These are phyloP conservation scores for Polyplosphaeria fusca DNA, from an alignment of 495 filamentous ascomycete genomes.

Conservation along the genomic window DNA sequence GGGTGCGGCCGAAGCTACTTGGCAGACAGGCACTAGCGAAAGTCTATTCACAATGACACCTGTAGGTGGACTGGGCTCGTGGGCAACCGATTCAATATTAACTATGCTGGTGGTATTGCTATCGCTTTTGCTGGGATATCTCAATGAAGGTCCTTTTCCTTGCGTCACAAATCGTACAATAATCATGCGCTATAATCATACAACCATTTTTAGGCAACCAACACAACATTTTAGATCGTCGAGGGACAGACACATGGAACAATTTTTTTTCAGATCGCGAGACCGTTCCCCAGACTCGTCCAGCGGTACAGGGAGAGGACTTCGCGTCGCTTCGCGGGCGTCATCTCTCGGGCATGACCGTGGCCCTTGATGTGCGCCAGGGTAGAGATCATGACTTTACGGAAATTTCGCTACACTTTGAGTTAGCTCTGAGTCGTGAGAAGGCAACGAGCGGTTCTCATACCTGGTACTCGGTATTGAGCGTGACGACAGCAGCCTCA, in stretches of 20 bases:
- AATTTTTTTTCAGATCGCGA: slow-evolving; percentile 24
- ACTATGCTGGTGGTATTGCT: no score
- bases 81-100: no score
- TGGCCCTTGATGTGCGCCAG: slow-evolving; percentile 26
- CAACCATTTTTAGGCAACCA: neutral
- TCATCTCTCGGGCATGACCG: slow-evolving; percentile 24
- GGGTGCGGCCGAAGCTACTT: no score
- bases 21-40: no score
- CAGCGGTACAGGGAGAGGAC: slow-evolving; percentile 32
- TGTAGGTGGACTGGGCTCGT: no score
- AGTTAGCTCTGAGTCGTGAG: neutral
- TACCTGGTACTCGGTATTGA: slow-evolving; percentile 62
- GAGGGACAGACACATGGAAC: neutral
- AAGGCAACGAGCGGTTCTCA: neutral
- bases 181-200: neutral
- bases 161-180: neutral
- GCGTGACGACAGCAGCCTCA: slow-evolving; percentile 58
- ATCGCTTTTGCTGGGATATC: neutral
- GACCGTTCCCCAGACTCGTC: slow-evolving; percentile 25
- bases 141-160: neutral
- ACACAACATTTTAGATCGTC: no score
- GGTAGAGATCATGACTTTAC: slow-evolving; percentile 32
- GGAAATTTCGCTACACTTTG: slow-evolving; percentile 24
- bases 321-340: slow-evolving; percentile 23
- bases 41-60: no score